A percentile compares a stretch with the other conserved stretches of the same genome.
Conservation (phyloP, 73 alveolate species). For the Uronychia setigera region DNA sequence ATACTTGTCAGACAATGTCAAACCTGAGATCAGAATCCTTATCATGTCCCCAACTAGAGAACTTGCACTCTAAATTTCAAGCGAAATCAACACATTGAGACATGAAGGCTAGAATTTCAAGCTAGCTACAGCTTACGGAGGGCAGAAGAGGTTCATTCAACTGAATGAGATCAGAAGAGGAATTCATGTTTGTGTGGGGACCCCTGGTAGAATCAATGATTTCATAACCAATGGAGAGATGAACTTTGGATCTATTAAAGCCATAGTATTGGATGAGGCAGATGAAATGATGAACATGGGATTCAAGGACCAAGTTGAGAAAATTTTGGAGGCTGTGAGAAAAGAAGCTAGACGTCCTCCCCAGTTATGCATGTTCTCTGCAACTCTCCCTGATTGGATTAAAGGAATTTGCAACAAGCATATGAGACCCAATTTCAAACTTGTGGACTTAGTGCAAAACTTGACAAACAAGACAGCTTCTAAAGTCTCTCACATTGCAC, state of each 20-base stretch:
- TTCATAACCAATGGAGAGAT: conserved; percentile 90
- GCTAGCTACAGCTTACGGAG: conserved; percentile 91
- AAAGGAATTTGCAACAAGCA: conserved; percentile 60
- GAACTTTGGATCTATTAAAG: conserved; percentile 82
- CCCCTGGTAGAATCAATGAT: conserved; percentile 98
- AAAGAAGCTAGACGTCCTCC: conserved; percentile 77
- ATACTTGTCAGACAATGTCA: conserved; percentile 30
- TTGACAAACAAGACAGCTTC: conserved; percentile 96
- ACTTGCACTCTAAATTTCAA: conserved; percentile 86
- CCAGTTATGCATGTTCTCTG: conserved; percentile 94
- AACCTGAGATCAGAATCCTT: conserved; percentile 73
- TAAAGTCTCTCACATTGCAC: conserved; percentile 83
- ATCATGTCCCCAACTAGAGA: conserved; percentile 88
- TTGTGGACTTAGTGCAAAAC: conserved; percentile 96
- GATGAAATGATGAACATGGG: conserved; percentile 98
- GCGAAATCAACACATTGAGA: conserved; percentile 87
- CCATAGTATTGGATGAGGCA: conserved; percentile 98
- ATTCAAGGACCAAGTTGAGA: conserved; percentile 97
- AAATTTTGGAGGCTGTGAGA: conserved; percentile 94
- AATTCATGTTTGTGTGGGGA: conserved; percentile 95
- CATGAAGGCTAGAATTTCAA: conserved; percentile 77
- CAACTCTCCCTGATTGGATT: conserved; percentile 97
- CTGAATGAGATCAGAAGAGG: conserved; percentile 97
- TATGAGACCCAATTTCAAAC: conserved; percentile 91
- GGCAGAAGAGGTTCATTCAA: conserved; percentile 89